These are phyloP conservation scores for Geosiphon pyriformis DNA, from an alignment of 192 early-diverging fungal genomes.

Conservation along the genomic window DNA sequence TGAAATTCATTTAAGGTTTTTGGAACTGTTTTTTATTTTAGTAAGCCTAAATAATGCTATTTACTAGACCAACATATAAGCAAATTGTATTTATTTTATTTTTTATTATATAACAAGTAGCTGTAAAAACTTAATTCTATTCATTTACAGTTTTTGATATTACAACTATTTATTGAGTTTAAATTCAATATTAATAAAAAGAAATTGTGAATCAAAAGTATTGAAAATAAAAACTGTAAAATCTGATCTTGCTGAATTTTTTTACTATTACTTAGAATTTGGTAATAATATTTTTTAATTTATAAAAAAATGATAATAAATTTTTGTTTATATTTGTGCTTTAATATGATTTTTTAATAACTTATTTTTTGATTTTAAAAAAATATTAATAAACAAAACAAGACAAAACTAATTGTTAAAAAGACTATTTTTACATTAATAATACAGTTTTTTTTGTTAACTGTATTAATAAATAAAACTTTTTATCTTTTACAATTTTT, in stretches of 20 bases:
- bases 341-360: slow-evolving; percentile 6
- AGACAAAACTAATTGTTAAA: background rate
- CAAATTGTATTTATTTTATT: slow-evolving; percentile 17
- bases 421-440: slow-evolving; percentile 2
- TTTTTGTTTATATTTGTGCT: slow-evolving; percentile 11
- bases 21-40: too few species aligned
- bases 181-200: slow-evolving; percentile 10
- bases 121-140: slow-evolving; percentile 19
- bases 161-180: slow-evolving; percentile 1
- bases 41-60: slow-evolving; percentile 7
- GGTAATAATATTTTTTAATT: background rate
- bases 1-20: too few species aligned
- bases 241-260: slow-evolving; percentile 1
- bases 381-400: background rate
- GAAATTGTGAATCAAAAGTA: slow-evolving; percentile 6
- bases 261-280: slow-evolving; percentile 3
- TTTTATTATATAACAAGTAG: slow-evolving; percentile 10
- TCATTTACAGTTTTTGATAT: slow-evolving; percentile 12
- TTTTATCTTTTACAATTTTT: too few species aligned
- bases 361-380: background rate
- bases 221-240: slow-evolving; percentile 7
- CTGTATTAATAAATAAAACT: too few species aligned
- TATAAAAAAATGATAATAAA: background rate
- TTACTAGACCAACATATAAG: slow-evolving; percentile 11
- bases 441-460: background rate